Evolutionary conservation across 305 asterid species (phyloP), one percentile per base, ranked within the genome.

Genomic region (Rubia tinctorum): DNA sequence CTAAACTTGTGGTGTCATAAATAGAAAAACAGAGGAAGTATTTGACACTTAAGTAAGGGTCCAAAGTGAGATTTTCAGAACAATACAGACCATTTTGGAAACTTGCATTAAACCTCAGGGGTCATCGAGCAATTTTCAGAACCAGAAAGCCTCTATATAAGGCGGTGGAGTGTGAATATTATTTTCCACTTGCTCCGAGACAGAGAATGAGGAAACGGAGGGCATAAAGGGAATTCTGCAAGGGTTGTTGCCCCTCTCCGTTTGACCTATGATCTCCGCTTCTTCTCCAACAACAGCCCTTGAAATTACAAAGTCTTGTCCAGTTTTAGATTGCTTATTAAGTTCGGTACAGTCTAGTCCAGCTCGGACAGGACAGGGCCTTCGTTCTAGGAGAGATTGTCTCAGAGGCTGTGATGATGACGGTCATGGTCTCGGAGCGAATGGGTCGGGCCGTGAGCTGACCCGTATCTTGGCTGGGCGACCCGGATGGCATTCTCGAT

Each of bases 191-290:
- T 34, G 51, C 73, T 63, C 42, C 66, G 62, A 13, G 13, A 44
- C 56, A 7, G 56, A n/a, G 65, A 60, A 76, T 39, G 12, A 69
- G 76, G 56, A 34, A 56, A 39, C 59, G 69, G 77, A 59, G 80
- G 44, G 77, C 60, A 14, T 34, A 5, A 14, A 55, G 65, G 76
- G 73, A 56, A 42, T 78, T 73, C 60, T 55, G 27, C 7, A 71
- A 68, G 82, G 84, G 78, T 71, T 79, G 86, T 77, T 77, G 78
- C 80, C 84, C 75, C 77, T 77, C 76, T 76, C 64, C 75, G 66
- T 68, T 43, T 10, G 22, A 37, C 71, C 62, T 17, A 13, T 73
- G 71, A 73, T 72, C 62, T 71, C 39, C 17, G 12, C 34, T 15
- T 34, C 0, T 63, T 30, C 40, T 51, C 67, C 76, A 75, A 75